Evolutionary conservation across 1,139 yeast genomes (phyloP).

Genomic region (Saccharomyces hybrid): DNA sequence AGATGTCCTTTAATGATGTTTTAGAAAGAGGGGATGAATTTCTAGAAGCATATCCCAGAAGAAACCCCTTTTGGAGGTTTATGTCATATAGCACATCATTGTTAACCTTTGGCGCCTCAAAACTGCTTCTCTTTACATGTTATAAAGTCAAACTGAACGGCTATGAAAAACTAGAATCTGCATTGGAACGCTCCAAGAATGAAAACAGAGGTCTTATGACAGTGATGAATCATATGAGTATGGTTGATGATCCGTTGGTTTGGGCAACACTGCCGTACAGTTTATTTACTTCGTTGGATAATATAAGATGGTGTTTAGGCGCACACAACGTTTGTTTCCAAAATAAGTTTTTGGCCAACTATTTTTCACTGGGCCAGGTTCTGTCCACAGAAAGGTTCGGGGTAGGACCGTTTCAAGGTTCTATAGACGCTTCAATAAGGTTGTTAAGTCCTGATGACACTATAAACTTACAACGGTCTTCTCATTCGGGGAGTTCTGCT

Average conservation of each 20-base stretch:
- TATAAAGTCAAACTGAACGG: slow-evolving; percentile 60
- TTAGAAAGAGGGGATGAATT: slow-evolving; percentile 69
- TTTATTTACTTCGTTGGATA: slow-evolving; percentile 53
- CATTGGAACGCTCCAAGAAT: slow-evolving; percentile 49
- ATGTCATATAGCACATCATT: slow-evolving; percentile 66
- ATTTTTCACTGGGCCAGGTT: slow-evolving; percentile 83
- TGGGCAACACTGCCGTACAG: slow-evolving; percentile 83
- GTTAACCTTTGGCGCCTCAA: slow-evolving; percentile 58
- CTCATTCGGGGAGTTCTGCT: background rate
- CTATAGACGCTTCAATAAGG: slow-evolving; percentile 82
- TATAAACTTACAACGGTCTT: slow-evolving; percentile 3
- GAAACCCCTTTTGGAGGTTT: slow-evolving; percentile 52
- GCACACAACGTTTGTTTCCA: slow-evolving; percentile 88
- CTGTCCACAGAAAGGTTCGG: slow-evolving; percentile 84
- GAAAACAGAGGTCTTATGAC: slow-evolving; percentile 75
- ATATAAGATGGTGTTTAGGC: slow-evolving; percentile 89
- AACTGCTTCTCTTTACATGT: slow-evolving; percentile 49
- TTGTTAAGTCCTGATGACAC: slow-evolving; percentile 43
- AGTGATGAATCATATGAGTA: slow-evolving; percentile 94
- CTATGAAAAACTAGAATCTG: slow-evolving; percentile 55
- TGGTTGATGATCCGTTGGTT: slow-evolving; percentile 84
- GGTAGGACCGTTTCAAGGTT: slow-evolving; percentile 84
- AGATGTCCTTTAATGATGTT: slow-evolving; percentile 70
- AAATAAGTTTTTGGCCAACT: slow-evolving; percentile 43
- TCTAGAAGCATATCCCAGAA: slow-evolving; percentile 55